phyloP scores from a whole-genome alignment of 1,284 basidiomycete genomes.

The Boletus chippewaensis region DNA sequence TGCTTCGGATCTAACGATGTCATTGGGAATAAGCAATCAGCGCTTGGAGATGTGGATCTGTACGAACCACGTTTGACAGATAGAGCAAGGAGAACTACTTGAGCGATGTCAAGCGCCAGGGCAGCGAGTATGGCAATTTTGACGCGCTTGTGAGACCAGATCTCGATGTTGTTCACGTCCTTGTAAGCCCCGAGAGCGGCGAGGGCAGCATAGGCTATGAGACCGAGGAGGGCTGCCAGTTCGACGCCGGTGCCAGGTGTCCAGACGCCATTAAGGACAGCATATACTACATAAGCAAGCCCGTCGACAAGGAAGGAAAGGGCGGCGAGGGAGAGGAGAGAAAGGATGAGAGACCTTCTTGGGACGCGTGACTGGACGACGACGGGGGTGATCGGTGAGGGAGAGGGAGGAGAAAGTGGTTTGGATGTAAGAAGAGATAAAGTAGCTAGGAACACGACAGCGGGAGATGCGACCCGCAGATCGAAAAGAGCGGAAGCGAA shows the following conservation, averaged over 20 bases:
- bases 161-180: slow-evolving; percentile 59
- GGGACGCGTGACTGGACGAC: slow-evolving; percentile 65
- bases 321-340: slow-evolving; percentile 64
- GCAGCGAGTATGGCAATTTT: slow-evolving; percentile 48
- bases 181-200: slow-evolving; percentile 71
- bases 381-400: slow-evolving; percentile 67
- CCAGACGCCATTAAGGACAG: slow-evolving; percentile 62
- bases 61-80: slow-evolving; percentile 43
- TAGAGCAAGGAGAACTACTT: slow-evolving; percentile 48
- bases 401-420: slow-evolving; percentile 41
- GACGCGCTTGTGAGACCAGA: slow-evolving; percentile 61
- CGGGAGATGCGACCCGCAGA: slow-evolving; percentile 58
- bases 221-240: slow-evolving; percentile 57
- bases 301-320: slow-evolving; percentile 85
- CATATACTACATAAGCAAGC: slow-evolving; percentile 56
- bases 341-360: slow-evolving; percentile 64
- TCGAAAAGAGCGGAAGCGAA: slow-evolving; percentile 43
- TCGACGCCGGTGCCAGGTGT: slow-evolving; percentile 59
- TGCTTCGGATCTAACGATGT: slow-evolving; percentile 13
- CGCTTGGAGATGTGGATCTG: background rate
- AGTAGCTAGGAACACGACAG: slow-evolving; percentile 51
- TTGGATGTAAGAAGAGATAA: slow-evolving; percentile 52
- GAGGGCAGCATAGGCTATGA: slow-evolving; percentile 60
- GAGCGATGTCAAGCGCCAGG: slow-evolving; percentile 51
- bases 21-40: background rate